Conservation (phyloP, 768 basidiomycete genomes). For the Dentipellis sp. region DNA sequence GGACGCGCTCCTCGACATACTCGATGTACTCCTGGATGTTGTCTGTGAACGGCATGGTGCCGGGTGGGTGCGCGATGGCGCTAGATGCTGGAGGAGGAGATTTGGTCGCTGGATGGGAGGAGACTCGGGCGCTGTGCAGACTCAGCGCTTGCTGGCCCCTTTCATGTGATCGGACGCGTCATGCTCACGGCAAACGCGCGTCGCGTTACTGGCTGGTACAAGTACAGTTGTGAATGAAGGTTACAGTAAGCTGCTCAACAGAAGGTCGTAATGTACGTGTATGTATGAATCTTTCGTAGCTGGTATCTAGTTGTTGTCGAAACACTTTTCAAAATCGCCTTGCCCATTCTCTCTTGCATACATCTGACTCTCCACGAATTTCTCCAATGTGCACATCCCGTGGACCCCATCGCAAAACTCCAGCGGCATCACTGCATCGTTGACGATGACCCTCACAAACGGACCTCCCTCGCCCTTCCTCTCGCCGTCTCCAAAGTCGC, state of each 20-base stretch:
- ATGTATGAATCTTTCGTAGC: no score
- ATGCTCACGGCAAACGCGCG: no score
- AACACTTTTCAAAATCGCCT: conserved; percentile 63
- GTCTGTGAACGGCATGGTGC: conserved; percentile 10
- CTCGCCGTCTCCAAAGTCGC: conserved; percentile 17
- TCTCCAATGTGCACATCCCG: conserved; percentile 54
- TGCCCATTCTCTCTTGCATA: conserved; percentile 62
- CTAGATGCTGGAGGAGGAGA: background rate
- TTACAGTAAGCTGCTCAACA: no score
- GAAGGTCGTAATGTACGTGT: no score
- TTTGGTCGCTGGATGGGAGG: no score
- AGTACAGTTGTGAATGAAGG: no score
- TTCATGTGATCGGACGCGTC: no score
- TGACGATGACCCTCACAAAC: conserved; percentile 70
- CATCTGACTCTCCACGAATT: conserved; percentile 61
- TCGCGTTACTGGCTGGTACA: no score
- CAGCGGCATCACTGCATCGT: conserved; percentile 59
- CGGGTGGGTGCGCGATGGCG: background rate
- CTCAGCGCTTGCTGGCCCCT: no score
- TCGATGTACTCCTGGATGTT: conserved; percentile 30
- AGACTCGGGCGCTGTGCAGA: no score
- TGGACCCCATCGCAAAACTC: conserved; percentile 48
- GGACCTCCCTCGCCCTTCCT: conserved; percentile 7
- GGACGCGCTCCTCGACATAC: conserved; percentile 63
- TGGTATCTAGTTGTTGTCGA: background rate